Percentiles rank a stretch among this genome's conserved stretches.
Conservation (phyloP, 2,329 filamentous ascomycete species). For the Fusarium tricinctum region DNA sequence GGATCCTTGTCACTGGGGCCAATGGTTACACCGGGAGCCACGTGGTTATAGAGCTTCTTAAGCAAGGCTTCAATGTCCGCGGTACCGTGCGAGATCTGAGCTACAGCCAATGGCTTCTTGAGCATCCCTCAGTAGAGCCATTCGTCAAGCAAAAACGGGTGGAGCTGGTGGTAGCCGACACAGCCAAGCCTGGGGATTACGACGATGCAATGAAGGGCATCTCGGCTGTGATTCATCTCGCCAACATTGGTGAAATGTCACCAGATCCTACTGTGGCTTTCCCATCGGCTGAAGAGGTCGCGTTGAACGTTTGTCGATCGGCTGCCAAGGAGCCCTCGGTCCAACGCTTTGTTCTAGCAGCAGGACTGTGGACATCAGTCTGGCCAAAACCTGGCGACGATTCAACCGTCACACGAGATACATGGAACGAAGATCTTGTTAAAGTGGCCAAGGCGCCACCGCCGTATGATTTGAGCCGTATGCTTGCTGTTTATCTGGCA, state of each 20-base stretch:
- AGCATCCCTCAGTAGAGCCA: slow-evolving; percentile 24
- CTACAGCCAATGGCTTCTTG: slow-evolving; percentile 39
- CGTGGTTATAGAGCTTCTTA: slow-evolving; percentile 40
- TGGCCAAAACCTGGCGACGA: slow-evolving; percentile 23
- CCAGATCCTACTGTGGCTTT: slow-evolving; percentile 38
- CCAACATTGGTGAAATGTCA: slow-evolving; percentile 22
- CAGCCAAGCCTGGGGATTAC: slow-evolving; percentile 29
- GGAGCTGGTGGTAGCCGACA: slow-evolving; percentile 41
- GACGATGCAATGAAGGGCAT: slow-evolving; percentile 41
- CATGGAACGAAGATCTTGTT: slow-evolving; percentile 39
- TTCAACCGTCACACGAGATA: slow-evolving; percentile 23
- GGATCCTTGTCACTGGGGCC: slow-evolving; percentile 43
- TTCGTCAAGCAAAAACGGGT: slow-evolving; percentile 17
- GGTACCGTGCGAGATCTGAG: slow-evolving; percentile 35
- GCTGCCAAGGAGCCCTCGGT: slow-evolving; percentile 33
- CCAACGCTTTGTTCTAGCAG: slow-evolving; percentile 41
- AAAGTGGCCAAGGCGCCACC: slow-evolving; percentile 34
- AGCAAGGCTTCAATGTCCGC: slow-evolving; percentile 40
- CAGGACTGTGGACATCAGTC: slow-evolving; percentile 34
- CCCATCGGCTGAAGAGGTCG: slow-evolving; percentile 28
- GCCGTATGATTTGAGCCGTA: slow-evolving; percentile 28
- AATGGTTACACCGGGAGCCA: slow-evolving; percentile 44
- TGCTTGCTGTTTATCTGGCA: slow-evolving; percentile 24
- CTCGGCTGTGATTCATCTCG: slow-evolving; percentile 40
- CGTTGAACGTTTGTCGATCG: slow-evolving; percentile 34